Percentiles rank a stretch among this genome's conserved stretches.
Evolutionary conservation across 2,329 filamentous ascomycete species (phyloP).

Genomic region (Cryoendolithus antarcticus): DNA sequence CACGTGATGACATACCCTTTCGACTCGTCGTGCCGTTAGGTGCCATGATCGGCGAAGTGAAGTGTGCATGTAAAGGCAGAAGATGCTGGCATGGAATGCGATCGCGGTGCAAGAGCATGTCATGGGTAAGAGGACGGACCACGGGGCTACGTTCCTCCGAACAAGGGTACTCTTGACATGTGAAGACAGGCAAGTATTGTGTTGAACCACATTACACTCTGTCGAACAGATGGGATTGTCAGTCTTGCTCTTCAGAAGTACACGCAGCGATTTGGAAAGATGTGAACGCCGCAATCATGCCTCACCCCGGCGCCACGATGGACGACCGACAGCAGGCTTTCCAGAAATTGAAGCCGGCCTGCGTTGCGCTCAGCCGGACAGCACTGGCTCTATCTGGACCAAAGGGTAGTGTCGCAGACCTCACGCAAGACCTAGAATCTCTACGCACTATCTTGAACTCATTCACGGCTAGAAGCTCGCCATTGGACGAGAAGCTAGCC

Average conservation of each 20-base stretch:
- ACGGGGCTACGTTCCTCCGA: no score
- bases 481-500: conserved; percentile 67
- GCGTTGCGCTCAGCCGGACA: conserved; percentile 45
- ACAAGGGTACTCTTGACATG: no score
- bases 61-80: no score
- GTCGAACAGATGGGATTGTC: no score
- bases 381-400: conserved; percentile 39
- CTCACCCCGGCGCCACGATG: background rate
- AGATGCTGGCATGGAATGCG: no score
- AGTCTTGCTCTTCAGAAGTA: no score
- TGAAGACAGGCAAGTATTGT: no score
- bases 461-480: conserved; percentile 20
- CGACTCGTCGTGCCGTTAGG: conserved; percentile 19
- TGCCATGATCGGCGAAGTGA: conserved; percentile 14
- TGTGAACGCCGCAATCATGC: no score
- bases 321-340: conserved; percentile 27
- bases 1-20: conserved; percentile 15
- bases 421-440: conserved; percentile 36
- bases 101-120: no score
- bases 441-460: conserved; percentile 31
- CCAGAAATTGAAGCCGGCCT: conserved; percentile 44
- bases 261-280: no score
- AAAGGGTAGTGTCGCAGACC: conserved; percentile 31
- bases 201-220: no score
- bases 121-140: no score